Percentiles rank a stretch among this genome's conserved stretches.
These are phyloP conservation scores for Trichosporon coremiiforme DNA, from an alignment of 1,284 basidiomycete genomes.

Conservation along the genomic window DNA sequence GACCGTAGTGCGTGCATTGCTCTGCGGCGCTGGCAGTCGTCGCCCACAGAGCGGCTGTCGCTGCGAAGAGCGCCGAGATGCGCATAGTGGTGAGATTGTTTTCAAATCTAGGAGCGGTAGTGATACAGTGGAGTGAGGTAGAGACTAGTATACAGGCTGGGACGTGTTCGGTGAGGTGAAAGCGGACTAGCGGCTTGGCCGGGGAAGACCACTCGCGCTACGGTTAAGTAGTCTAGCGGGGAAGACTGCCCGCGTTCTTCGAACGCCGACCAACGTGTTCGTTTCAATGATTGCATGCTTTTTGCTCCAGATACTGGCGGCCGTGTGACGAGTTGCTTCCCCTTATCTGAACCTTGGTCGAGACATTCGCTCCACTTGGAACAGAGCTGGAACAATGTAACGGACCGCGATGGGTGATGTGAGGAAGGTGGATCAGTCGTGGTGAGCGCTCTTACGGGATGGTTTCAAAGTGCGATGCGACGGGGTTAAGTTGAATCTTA, in stretches of 20 bases:
- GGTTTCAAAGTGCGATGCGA: neutral
- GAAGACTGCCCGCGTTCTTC: neutral
- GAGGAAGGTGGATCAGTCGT: neutral
- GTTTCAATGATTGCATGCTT: neutral
- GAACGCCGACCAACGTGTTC: neutral
- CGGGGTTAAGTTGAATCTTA: conserved; percentile 1
- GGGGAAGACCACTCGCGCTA: neutral
- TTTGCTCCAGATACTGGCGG: neutral
- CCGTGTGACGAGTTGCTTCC: neutral
- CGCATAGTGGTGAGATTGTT: neutral
- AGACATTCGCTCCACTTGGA: neutral
- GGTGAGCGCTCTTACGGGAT: neutral
- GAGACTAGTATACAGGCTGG: neutral
- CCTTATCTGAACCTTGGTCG: conserved; percentile 4
- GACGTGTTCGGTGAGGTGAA: neutral
- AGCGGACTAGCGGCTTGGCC: neutral
- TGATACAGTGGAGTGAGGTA: neutral
- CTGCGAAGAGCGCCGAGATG: conserved; percentile 19
- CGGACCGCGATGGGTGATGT: neutral
- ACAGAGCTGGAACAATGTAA: neutral
- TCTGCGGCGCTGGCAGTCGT: conserved; percentile 14
- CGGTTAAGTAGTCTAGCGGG: conserved; percentile 2
- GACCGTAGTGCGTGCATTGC: conserved; percentile 26
- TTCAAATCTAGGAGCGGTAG: neutral
- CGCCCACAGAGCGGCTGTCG: conserved; percentile 11